phyloP scores from a whole-genome alignment of 352 stramenopile genomes.

The Globisporangium solare region DNA sequence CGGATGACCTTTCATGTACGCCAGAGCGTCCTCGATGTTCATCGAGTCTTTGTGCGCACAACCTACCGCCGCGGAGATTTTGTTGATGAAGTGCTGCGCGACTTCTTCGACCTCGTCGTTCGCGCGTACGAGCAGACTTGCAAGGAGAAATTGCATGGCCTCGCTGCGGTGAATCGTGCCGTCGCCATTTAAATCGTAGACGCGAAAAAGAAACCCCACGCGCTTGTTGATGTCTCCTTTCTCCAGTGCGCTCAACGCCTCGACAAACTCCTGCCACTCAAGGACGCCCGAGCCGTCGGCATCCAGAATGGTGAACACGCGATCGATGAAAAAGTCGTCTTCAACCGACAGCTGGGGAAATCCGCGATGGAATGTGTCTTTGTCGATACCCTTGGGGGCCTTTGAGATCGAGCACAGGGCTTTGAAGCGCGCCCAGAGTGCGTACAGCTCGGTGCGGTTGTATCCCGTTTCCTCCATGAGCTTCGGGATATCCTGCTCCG shows the following conservation, averaged over 20 bases:
- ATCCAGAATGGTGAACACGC: conserved; percentile 64
- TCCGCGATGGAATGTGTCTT: conserved; percentile 56
- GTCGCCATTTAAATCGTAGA: conserved; percentile 70
- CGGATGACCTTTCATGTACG: conserved; percentile 45
- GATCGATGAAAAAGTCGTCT: conserved; percentile 72
- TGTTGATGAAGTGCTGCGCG: conserved; percentile 50
- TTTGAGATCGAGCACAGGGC: conserved; percentile 56
- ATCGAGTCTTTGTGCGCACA: conserved; percentile 31
- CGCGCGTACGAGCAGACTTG: conserved; percentile 39
- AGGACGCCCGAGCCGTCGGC: conserved; percentile 53
- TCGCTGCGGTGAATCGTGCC: conserved; percentile 55
- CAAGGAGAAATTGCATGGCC: conserved; percentile 55
- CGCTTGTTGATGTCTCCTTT: conserved; percentile 48
- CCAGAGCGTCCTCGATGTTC: conserved; percentile 37
- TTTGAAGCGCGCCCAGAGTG: conserved; percentile 69
- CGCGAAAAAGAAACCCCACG: conserved; percentile 65
- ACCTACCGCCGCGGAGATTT: conserved; percentile 54
- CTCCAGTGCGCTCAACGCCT: conserved; percentile 58
- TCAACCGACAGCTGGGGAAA: conserved; percentile 59
- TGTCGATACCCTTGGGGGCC: conserved; percentile 45
- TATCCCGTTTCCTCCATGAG: conserved; percentile 52
- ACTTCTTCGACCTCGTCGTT: conserved; percentile 47
- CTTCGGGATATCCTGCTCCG: conserved; percentile 44
- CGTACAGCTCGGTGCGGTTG: conserved; percentile 54
- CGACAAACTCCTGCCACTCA: conserved; percentile 73